Evolutionary conservation across 495 filamentous ascomycete species (phyloP).

Genomic region (Daldinia grandis): DNA sequence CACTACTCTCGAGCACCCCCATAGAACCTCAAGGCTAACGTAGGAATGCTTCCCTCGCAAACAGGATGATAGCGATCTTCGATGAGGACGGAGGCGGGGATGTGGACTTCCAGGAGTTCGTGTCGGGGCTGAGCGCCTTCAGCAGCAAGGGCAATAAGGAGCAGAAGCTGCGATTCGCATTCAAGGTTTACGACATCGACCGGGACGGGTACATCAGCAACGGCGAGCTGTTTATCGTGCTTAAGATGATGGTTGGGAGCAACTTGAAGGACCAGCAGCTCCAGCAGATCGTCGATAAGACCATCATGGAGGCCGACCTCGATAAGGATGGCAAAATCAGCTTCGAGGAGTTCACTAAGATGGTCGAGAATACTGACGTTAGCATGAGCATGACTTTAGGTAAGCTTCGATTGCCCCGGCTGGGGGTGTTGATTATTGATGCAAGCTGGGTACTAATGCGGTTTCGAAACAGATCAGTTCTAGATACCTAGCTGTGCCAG

Average conservation of each 20-base stretch:
- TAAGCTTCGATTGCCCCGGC: conserved; percentile 55
- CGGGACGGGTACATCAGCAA: conserved; percentile 99
- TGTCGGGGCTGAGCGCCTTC: conserved; percentile 94
- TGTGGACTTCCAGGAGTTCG: conserved; percentile 99
- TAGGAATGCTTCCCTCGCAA: background rate
- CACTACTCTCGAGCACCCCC: background rate
- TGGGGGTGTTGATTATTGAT: background rate
- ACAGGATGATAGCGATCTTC: conserved; percentile 98
- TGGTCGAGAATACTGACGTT: conserved; percentile 98
- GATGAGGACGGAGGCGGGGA: conserved; percentile 98
- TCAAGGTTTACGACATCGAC: conserved; percentile 99
- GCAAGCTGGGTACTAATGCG: conserved; percentile 8
- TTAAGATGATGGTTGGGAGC: conserved; percentile 99
- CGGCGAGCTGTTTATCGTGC: conserved; percentile 97
- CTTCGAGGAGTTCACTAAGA: conserved; percentile 98
- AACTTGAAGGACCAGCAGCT: conserved; percentile 99
- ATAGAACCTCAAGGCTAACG: conserved; percentile 14
- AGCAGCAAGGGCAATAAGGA: conserved; percentile 98
- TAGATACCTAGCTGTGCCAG: conserved; percentile 35
- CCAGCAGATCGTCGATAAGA: conserved; percentile 99
- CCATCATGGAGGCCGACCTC: conserved; percentile 98
- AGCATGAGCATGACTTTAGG: conserved; percentile 98
- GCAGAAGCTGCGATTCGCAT: conserved; percentile 96
- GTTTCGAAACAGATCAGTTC: conserved; percentile 31
- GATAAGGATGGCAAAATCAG: conserved; percentile 98